Base-by-base conservation (phyloP, 1,284 basidiomycete genomes). In the Sanghuangporus sanghuang region DNA sequence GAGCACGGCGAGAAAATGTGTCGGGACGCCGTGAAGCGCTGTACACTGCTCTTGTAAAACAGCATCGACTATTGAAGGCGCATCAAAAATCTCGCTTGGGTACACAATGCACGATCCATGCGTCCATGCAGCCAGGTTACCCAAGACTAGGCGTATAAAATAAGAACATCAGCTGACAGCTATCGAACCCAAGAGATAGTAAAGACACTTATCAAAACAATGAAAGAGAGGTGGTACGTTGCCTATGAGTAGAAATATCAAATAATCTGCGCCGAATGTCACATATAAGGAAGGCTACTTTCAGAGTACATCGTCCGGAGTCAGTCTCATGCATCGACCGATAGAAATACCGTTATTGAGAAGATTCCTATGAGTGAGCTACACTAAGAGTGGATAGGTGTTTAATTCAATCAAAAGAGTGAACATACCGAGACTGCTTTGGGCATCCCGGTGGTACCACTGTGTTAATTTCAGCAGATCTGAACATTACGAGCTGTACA, bases 211-310 rank as follows among this genome's bases (percentile, higher is more conserved):
- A 92, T 91, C 92, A 83, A 93, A 93, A 70, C 92, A 94, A 72
- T 94, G 90, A 71, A 93, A 93, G 0, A 93, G 74, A 0, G 90
- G 90, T 1, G 91, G 90, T 0, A 85, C 85, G 67, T 93, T 92
- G 77, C 88, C 88, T 90, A 57, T 8, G 44, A 46, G 46, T 54
- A 23, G 46, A 3, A 32, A 40, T 40, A 12, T 36, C 1, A 11
- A 52, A 35, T 36, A 57, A 40, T 12, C 36, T 18, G 12, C 21
- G n/a, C 1, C 27, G 36, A 16, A 7, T 36, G n/a, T 12, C 14
- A 8, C n/a, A 35, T 23, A 1, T 18, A 39, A 21, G 21, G 7
- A n/a, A 16, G 44, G 44, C 6, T n/a, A 75, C 86, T 44, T 68
- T 89, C 90, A 92, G 3, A 93, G 73, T 39, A 89, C 71, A 68